Conservation (phyloP, 352 stramenopile species). For the Pythium vanterpoolii region DNA sequence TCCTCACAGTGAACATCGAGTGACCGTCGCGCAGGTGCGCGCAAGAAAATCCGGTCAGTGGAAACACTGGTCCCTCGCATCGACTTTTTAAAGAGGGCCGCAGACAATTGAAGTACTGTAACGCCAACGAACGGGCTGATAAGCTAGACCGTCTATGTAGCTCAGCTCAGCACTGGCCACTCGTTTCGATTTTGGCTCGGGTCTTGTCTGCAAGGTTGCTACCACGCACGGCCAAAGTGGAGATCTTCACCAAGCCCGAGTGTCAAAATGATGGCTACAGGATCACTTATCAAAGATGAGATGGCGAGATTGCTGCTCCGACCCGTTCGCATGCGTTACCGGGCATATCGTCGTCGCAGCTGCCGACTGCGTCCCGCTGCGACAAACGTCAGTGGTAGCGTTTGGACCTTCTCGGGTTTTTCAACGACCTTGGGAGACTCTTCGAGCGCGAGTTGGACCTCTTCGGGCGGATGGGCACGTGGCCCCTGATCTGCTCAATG, state of each 20-base stretch:
- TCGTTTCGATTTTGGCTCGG: no score
- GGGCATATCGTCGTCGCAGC: slow-evolving; percentile 1
- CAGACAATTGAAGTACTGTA: no score
- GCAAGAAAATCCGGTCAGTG: background rate
- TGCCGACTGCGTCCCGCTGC: slow-evolving; percentile 1
- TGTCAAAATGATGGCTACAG: slow-evolving; percentile 1
- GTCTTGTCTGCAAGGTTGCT: no score
- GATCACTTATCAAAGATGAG: background rate
- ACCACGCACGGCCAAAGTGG: no score
- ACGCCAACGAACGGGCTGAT: no score
- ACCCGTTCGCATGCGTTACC: slow-evolving; percentile 3
- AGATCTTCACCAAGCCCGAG: no score
- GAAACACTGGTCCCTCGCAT: background rate
- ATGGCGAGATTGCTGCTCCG: background rate
- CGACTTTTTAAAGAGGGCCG: no score
- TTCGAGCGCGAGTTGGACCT: slow-evolving; percentile 8
- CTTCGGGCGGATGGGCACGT: slow-evolving; percentile 2
- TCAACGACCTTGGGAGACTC: background rate
- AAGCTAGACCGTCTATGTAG: no score
- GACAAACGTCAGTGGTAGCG: slow-evolving; percentile 4
- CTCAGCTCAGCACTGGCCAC: background rate
- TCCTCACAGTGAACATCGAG: background rate
- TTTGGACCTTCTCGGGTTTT: background rate
- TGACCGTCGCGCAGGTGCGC: background rate
- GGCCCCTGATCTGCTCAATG: background rate